Evolutionary conservation across 768 basidiomycete genomes (phyloP), one percentile per base, ranked within the genome.

Genomic region (Aureoboletus auriporus): DNA sequence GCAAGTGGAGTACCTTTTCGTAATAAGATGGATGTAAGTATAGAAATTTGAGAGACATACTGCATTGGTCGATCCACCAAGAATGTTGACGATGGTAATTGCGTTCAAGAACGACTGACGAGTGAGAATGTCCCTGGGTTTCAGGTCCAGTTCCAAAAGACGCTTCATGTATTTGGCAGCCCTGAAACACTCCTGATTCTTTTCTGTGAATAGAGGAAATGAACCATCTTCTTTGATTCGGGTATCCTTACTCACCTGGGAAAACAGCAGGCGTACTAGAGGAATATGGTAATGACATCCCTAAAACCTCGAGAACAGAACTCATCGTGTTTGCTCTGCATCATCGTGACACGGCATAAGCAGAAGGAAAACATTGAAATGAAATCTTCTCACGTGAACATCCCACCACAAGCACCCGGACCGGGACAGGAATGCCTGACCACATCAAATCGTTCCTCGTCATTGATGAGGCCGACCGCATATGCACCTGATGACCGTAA

Each of bases 21-120:
- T 31, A 1, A 34, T 61, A 26, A 61, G 48, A 49, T 11, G 34
- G 23, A 39, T 23, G 33, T 4, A 36, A 27, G 49, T 10, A 33
- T 8, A 33, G 28, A 39, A 2, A 40, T n/a, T 20, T 31, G 5
- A 17, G 4, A 10, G 45, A 65, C 80, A 46, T 58, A 88, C 89
- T 16, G 90, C 85, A 61, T 93, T 93, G 5, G 93, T 94, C 1
- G 88, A 91, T 14, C 92, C 92, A 29, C 91, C 91, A 3, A 93
- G 73, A 40, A 89, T 71, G 60, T 83, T 91, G 36, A 89, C 75
- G 39, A 93, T 75, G 13, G 82, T 77, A 53, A 93, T 88, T 12
- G 91, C 91, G 58, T 93, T 93, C 58, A 91, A 66, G 70, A 94
- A 91, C 5, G 84, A 79, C 41, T 77, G 69, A 33, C 80, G 79